Evolutionary conservation across 768 basidiomycete genomes (phyloP), one percentile per base, ranked within the genome.

Genomic region (Pleurotus eryngii): DNA sequence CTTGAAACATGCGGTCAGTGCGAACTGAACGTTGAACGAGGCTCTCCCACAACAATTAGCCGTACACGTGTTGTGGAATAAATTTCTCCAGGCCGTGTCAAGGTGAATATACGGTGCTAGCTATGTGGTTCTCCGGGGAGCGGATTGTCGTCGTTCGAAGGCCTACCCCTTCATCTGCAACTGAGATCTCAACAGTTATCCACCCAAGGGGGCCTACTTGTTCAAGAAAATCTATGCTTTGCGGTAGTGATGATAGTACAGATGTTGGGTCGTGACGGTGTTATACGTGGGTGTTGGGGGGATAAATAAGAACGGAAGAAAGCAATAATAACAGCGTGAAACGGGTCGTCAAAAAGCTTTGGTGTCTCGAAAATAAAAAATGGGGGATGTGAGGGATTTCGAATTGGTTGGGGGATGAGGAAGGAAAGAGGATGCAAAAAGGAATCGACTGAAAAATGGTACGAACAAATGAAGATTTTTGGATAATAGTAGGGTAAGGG

Each of bases 291-390:
- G 42, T 45, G 17, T 14, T 8, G 42, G 42, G 42, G 42, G 42
- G n/a, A 35, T 35, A 35, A 35, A 35, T 35, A 35, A 35, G 30
- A 50, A 50, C 20, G 15, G 27, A 9, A 4, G 27, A 50, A 35
- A n/a, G 49, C 27, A 35, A 50, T 50, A 50, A 50, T 50, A 50
- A 50, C 49, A 50, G 30, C 37, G 22, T 50, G 42, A 45, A 45
- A n/a, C 7, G 42, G 42, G n/a, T 35, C 30, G 11, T 35, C 9
- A 35, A 35, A 35, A 35, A 35, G 30, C 30, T 35, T 35, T 35
- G 30, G 30, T 35, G 24, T 26, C 24, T 26, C 30, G 30, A 35
- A 30, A 35, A 35, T 35, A 35, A 35, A 35, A 35, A 35, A 35
- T 35, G 30, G 30, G 42, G 42, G 42, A 45, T 45, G n/a, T n/a